These are phyloP conservation scores for Malus domestica DNA, from an alignment of 306 rosid genomes.

Conservation along the genomic window DNA sequence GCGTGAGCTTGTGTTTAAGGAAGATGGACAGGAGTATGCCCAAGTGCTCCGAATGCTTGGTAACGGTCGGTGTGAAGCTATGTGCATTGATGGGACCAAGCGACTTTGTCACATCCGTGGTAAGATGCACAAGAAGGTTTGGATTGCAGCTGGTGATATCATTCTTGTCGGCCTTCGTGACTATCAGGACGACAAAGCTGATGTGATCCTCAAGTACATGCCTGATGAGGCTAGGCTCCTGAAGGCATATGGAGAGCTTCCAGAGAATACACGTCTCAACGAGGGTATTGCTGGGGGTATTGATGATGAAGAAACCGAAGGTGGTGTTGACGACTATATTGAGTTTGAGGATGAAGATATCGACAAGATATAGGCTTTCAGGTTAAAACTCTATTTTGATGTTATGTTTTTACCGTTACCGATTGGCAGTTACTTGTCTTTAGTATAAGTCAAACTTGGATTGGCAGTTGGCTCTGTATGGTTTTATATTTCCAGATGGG, in stretches of 20 bases:
- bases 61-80: slow-evolving; percentile 38
- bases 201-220: slow-evolving; percentile 49
- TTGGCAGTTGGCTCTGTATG: slow-evolving; percentile 8
- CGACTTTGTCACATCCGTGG: slow-evolving; percentile 40
- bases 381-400: background rate
- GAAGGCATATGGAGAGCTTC: slow-evolving; percentile 44
- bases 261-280: slow-evolving; percentile 35
- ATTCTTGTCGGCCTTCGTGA: slow-evolving; percentile 42
- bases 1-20: slow-evolving; percentile 46
- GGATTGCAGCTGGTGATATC: slow-evolving; percentile 50
- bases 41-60: slow-evolving; percentile 44
- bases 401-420: background rate
- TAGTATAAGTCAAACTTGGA: slow-evolving; percentile 1
- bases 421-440: background rate
- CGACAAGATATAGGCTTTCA: slow-evolving; percentile 26
- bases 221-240: slow-evolving; percentile 47
- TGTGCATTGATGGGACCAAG: slow-evolving; percentile 38
- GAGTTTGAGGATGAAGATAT: slow-evolving; percentile 47
- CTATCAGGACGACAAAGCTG: slow-evolving; percentile 46
- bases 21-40: slow-evolving; percentile 43
- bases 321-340: slow-evolving; percentile 30
- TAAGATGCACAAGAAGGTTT: slow-evolving; percentile 47
- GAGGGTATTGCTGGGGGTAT: slow-evolving; percentile 33
- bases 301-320: slow-evolving; percentile 30
- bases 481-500: slow-evolving; percentile 7